Evolutionary conservation across 305 asterid genomes (phyloP), one percentile per base, ranked within the genome.

Genomic region (Euphrasia arctica): DNA sequence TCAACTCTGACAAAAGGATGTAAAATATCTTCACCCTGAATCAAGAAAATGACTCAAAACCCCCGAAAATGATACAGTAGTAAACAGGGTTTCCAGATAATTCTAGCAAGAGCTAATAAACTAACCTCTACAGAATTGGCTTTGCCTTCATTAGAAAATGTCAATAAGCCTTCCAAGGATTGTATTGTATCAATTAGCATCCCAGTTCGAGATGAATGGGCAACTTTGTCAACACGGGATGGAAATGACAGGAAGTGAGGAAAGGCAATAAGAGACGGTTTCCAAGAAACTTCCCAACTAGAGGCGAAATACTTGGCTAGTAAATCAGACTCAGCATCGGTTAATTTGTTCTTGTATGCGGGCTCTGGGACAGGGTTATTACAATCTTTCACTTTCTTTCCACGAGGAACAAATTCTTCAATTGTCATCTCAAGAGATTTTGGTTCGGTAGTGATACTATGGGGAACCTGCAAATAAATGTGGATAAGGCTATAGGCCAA

Each of bases 171-270:
- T 76, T 83, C 95, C 79, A 93, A 75, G 71, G 63, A 65, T 69
- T 93, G 97, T 91, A 93, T 88, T 50, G 90, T 72, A 65, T 93
- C 96, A 74, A 90, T 82, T 60, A 93, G 81, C 74, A 88, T 75
- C 68, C 83, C 84, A 22, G 99, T 84, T 79, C 95, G 80, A 79
- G 80, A 79, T 43, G 99, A 90, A 78, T 93, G 99, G 58, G 65
- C 57, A 60, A 90, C 95, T 59, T 72, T 77, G 69, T 80, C 75
- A 69, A 89, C 82, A 48, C 81, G 77, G 69, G 95, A 93, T 10
- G 97, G 95, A 76, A 82, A 82, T 74, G 87, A 83, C 80, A 90
- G 99, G 82, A 81, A 85, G 71, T 82, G 95, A 52, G 95, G 99
- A 72, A 84, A 93, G 66, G 91, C 88, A 63, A 88, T 88, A 62